phyloP scores from a whole-genome alignment of 2,329 filamentous ascomycete genomes.

The Akanthomyces uredinophilus region DNA sequence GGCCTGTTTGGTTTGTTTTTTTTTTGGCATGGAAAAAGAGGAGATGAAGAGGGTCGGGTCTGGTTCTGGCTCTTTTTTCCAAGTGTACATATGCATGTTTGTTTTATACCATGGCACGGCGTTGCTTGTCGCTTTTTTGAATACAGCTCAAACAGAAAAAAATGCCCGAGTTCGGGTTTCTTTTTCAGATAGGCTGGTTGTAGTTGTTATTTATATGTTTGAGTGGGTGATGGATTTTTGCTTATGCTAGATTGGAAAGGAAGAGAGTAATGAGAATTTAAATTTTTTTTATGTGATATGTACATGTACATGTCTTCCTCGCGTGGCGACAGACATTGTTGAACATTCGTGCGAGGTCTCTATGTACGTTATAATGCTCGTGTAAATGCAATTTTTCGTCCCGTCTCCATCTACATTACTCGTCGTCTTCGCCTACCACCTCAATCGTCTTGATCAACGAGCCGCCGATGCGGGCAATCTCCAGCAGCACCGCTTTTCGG shows the following conservation, averaged over 20 bases:
- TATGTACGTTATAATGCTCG: neutral
- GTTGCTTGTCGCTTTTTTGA: constrained; percentile 18
- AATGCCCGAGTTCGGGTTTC: constrained; percentile 8
- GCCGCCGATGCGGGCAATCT: constrained; percentile 65
- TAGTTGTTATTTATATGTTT: neutral
- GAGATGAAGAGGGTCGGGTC: neutral
- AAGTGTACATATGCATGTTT: constrained; percentile 12
- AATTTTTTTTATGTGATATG: neutral
- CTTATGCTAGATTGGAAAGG: neutral
- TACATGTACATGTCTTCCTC: neutral
- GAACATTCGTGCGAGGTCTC: neutral
- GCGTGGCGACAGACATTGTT: neutral
- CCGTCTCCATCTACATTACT: neutral
- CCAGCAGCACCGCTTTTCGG: constrained; percentile 60
- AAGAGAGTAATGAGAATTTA: neutral
- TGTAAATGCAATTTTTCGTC: neutral
- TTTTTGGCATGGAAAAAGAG: neutral
- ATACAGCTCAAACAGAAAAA: constrained; percentile 5
- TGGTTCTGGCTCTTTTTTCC: neutral
- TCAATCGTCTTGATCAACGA: constrained; percentile 66
- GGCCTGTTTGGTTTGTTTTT: neutral
- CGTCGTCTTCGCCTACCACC: constrained; percentile 20
- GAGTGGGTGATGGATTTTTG: constrained; percentile 8
- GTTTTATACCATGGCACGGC: constrained; percentile 35
- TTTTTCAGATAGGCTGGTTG: neutral